These are phyloP conservation scores for Zychaea mexicana DNA, from an alignment of 371 early-diverging fungal species.

Conservation along the genomic window DNA sequence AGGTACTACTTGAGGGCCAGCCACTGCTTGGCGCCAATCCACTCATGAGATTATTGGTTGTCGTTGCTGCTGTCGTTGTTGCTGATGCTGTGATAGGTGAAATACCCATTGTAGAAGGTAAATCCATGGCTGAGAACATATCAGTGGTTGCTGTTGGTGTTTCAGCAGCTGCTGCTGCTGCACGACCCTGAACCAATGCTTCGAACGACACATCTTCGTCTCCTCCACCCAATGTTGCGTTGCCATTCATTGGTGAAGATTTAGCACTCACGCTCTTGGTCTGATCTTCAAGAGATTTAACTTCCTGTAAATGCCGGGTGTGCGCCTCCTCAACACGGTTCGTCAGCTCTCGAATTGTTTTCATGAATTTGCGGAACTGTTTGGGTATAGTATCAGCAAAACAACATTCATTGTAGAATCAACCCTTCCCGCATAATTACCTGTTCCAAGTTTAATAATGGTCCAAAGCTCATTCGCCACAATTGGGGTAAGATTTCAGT, in stretches of 20 bases:
- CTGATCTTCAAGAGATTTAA: constrained; percentile 62
- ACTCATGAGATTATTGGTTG: not conserved
- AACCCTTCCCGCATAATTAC: constrained; percentile 27
- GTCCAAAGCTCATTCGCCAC: constrained; percentile 80
- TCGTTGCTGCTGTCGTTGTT: constrained; percentile 7
- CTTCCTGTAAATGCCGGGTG: constrained; percentile 60
- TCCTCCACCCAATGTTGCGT: not conserved
- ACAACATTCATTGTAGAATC: not conserved
- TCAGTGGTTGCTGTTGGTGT: constrained; percentile 12
- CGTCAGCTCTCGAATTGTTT: constrained; percentile 65
- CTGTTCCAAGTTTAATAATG: constrained; percentile 69
- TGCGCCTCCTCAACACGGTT: constrained; percentile 71
- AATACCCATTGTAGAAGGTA: not conserved
- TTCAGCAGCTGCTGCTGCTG: too few relatives aligned
- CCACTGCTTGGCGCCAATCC: not conserved
- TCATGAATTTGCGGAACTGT: constrained; percentile 72
- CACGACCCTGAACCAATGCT: constrained; percentile 34
- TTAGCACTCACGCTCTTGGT: constrained; percentile 41
- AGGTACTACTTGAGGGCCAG: constrained; percentile 6
- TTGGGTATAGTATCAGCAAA: not conserved
- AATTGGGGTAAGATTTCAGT: constrained; percentile 77
- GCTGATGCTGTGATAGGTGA: not conserved
- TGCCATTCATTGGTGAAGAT: constrained; percentile 8
- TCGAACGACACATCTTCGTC: constrained; percentile 36
- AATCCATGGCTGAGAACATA: constrained; percentile 16